These are phyloP conservation scores for Hypoxylon sp. DNA, from an alignment of 2,329 filamentous ascomycete genomes.

Conservation along the genomic window DNA sequence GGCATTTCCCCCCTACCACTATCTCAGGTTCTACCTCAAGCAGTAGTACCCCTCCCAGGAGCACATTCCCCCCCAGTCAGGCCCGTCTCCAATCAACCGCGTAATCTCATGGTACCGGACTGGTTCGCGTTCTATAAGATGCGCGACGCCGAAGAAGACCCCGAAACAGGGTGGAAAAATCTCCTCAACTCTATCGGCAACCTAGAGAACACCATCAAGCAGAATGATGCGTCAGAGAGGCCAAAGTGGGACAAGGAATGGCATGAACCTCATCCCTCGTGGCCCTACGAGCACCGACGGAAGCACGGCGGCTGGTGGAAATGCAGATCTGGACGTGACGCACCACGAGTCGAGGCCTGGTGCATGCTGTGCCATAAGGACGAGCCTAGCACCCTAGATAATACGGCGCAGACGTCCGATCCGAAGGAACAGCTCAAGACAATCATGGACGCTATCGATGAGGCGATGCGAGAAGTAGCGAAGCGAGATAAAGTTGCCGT, in stretches of 20 bases:
- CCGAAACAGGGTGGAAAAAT: constrained; percentile 31
- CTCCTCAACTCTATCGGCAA: constrained; percentile 41
- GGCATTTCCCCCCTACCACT: background rate
- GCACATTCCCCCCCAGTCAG: background rate
- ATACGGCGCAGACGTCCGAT: background rate
- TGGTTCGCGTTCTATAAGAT: constrained; percentile 47
- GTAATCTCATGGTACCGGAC: constrained; percentile 40
- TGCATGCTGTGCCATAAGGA: constrained; percentile 32
- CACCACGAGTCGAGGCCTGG: constrained; percentile 22
- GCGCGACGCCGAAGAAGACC: constrained; percentile 30
- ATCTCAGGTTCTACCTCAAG: background rate
- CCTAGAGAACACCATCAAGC: constrained; percentile 32
- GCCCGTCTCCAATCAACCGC: background rate
- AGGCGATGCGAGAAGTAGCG: constrained; percentile 44
- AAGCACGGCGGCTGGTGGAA: constrained; percentile 50
- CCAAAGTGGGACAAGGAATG: constrained; percentile 48
- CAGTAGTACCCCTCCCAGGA: background rate
- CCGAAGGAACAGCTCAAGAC: constrained; percentile 20
- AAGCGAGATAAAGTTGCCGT: constrained; percentile 40
- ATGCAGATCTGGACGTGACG: constrained; percentile 41
- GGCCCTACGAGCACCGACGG: constrained; percentile 40
- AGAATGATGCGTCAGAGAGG: constrained; percentile 13
- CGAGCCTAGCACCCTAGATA: background rate
- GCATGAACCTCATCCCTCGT: constrained; percentile 46
- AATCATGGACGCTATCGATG: constrained; percentile 36